Base-by-base conservation (phyloP, 306 rosid species). In the Cicer bijugum region DNA sequence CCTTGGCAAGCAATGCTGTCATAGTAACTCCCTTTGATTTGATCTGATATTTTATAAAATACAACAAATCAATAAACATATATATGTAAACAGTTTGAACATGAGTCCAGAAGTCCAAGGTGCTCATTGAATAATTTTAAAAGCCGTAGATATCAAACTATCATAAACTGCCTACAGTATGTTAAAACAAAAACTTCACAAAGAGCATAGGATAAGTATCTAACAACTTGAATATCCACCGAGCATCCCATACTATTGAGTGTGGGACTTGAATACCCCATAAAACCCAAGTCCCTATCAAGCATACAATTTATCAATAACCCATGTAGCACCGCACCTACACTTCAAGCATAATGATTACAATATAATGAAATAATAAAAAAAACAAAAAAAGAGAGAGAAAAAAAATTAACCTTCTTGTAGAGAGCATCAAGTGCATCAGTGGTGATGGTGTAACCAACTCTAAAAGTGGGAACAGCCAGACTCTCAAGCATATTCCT, bases 1-100 rank as follows among this genome's bases (percentile, higher is more conserved):
- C 97, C 89, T 95, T 95, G 40, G 97, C 99, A 81, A 95, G 97
- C 88, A 95, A 86, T 50, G 99, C 97, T 17, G 97, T 91, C 99
- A 95, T 95, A 51, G 99, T 95, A 75, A 95, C 99, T 81, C 99
- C 99, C 88, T 95, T 95, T 14, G 89, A 80, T 83, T 95, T 95
- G 77, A 95, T 87, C 99, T 91, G 76, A 47, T 39, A 78, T 67
- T 59, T 58, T 15, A 71, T 9, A 67, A 55, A 73, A 70, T 69
- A 46, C 23, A 64, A 69, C 52, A 3, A 67, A 75, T 28, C 6
- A 74, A 14, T 9, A 72, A 23, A 61, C 14, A 66, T 42, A 39
- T 48, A 23, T 48, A 23, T 20, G 20, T 28, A 59, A 45, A 35
- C 53, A 35, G 45, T 37, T 61, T 37, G 48, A 61, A 8, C 16